These are phyloP conservation scores for Danielia reshetovae DNA, from an alignment of 805 yeast species.

Conservation along the genomic window DNA sequence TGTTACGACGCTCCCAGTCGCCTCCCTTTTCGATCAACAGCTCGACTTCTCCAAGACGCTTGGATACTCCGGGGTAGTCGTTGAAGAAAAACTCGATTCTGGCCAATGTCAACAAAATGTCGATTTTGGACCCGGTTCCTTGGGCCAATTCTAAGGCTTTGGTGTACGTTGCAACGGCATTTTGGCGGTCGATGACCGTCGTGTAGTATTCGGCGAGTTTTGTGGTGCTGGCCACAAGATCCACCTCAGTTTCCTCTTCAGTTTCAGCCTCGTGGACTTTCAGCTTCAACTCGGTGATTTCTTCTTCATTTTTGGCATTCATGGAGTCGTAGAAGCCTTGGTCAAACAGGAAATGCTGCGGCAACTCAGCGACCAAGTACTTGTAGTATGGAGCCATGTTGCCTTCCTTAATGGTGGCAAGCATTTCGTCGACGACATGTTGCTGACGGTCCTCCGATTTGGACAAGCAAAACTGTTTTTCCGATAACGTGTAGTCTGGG, in stretches of 20 bases:
- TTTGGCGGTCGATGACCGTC: constrained; percentile 71
- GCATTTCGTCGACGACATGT: constrained; percentile 44
- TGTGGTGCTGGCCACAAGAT: constrained; percentile 69
- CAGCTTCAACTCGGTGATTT: constrained; percentile 50
- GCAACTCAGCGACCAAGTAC: constrained; percentile 43
- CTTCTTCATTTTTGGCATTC: constrained; percentile 48
- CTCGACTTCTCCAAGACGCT: constrained; percentile 70
- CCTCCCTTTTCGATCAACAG: constrained; percentile 90
- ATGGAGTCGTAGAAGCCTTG: constrained; percentile 50
- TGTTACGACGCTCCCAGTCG: constrained; percentile 97
- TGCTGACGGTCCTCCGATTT: constrained; percentile 25
- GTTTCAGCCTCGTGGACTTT: constrained; percentile 51
- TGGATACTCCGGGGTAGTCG: constrained; percentile 66
- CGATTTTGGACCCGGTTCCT: constrained; percentile 87
- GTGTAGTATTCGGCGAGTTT: constrained; percentile 87
- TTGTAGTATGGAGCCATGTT: constrained; percentile 82
- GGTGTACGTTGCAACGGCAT: constrained; percentile 62
- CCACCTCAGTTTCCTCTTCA: constrained; percentile 84
- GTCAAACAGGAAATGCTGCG: constrained; percentile 52
- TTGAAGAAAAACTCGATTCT: constrained; percentile 88
- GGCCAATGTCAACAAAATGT: constrained; percentile 72
- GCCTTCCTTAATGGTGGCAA: constrained; percentile 51
- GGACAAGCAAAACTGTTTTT: constrained; percentile 64
- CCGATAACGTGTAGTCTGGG: constrained; percentile 83
- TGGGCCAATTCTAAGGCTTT: constrained; percentile 78